Percentiles rank a stretch among this genome's conserved stretches.
These are phyloP conservation scores for Neurospora sp. DNA, from an alignment of 495 filamentous ascomycete genomes.

Conservation along the genomic window DNA sequence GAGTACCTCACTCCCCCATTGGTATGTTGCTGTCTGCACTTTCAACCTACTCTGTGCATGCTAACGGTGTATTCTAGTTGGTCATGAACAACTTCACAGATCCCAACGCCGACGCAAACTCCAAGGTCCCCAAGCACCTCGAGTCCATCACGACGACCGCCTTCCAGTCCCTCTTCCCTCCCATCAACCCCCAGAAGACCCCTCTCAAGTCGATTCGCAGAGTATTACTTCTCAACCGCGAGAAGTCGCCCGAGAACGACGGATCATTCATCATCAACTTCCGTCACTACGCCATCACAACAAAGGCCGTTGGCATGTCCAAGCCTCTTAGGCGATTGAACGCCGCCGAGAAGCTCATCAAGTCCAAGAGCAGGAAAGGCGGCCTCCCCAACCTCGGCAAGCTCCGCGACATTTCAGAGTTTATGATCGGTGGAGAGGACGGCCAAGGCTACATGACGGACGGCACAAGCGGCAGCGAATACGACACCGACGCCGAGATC, in stretches of 20 bases:
- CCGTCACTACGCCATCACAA: constrained; percentile 90
- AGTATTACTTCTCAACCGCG: constrained; percentile 82
- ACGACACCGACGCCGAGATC: constrained; percentile 91
- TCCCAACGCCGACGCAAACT: constrained; percentile 52
- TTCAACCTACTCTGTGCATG: neutral
- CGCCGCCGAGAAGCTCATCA: constrained; percentile 65
- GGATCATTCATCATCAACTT: constrained; percentile 79
- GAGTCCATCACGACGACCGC: constrained; percentile 88
- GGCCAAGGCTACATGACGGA: constrained; percentile 73
- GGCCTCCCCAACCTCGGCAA: constrained; percentile 81
- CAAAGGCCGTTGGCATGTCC: constrained; percentile 73
- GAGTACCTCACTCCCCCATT: constrained; percentile 76
- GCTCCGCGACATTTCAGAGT: constrained; percentile 89
- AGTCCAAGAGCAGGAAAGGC: constrained; percentile 51
- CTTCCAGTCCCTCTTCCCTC: constrained; percentile 94
- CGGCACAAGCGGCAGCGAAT: constrained; percentile 75
- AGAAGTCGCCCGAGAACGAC: constrained; percentile 45
- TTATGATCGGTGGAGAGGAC: constrained; percentile 74
- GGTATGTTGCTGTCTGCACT: constrained; percentile 28
- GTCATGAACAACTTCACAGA: constrained; percentile 97
- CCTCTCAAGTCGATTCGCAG: constrained; percentile 81
- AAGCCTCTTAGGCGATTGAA: constrained; percentile 74
- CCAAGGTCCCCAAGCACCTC: constrained; percentile 67
- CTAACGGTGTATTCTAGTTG: constrained; percentile 40
- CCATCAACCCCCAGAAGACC: constrained; percentile 85